Base-by-base conservation (phyloP, 345 rosid genomes). In the Triadica sebifera region DNA sequence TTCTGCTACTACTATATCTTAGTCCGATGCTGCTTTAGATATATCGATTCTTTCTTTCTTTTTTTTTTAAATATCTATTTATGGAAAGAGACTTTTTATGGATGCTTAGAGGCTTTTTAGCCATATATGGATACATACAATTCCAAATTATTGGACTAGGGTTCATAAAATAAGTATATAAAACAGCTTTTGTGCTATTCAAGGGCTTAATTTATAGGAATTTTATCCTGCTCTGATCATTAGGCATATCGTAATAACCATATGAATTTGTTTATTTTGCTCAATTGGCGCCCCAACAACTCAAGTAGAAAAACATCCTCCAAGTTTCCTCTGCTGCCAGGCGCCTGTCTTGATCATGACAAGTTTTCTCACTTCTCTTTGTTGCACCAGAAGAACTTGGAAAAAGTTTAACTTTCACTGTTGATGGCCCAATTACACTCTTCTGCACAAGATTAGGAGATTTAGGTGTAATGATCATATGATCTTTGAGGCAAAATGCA, bases 281-380 rank as follows among this genome's bases (percentile, higher is more conserved):
- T 74, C 63, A 74, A 57, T 68, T 46, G 29, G 71, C 75, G 19
- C 81, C 80, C 79, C 83, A 80, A 59, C 75, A 80, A 53, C 77
- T 83, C 65, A 83, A 39, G 75, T 77, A 74, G 29, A 80, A 20
- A 3, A 80, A 67, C 75, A 74, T 74, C 70, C 65, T 74, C 72
- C 52, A 46, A 1, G 81, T 58, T n/a, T 79, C 70, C 37, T 77
- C 83, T 13, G 16, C 38, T 4, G 25, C 34, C 34, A 29, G 75
- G 73, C 51, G 62, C 53, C 12, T 29, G 55, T 34, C 22, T 65
- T 39, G 56, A 38, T 69, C 65, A 2, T 68, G 3, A 15, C 34
- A 39, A 4, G 49, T 68, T 29, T 12, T 13, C 1, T 17, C 29
- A 13, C 22, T 41, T 43, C 38, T 51, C 69, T 74, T 38, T 10